Evolutionary conservation across 148 eudicot species (phyloP).

Genomic region (Vaccinium corymbosum): DNA sequence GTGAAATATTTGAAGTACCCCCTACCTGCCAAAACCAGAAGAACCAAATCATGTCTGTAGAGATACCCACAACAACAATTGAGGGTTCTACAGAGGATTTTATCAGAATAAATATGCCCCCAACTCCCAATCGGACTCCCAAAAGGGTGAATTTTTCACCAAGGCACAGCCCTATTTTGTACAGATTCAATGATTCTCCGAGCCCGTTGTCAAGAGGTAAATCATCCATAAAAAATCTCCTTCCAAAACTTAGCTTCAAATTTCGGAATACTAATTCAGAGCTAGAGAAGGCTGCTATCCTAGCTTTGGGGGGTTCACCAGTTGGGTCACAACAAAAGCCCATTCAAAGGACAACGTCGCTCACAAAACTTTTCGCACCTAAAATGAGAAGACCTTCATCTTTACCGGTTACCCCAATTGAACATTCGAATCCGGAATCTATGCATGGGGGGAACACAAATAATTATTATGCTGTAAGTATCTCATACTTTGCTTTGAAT

Average conservation of each 20-base stretch:
- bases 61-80: slow-evolving; percentile 44
- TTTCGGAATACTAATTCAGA: slow-evolving; percentile 55
- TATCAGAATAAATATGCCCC: slow-evolving; percentile 52
- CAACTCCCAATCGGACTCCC: slow-evolving; percentile 57
- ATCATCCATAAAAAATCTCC: slow-evolving; percentile 55
- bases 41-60: slow-evolving; percentile 36
- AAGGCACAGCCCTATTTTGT: slow-evolving; percentile 48
- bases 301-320: slow-evolving; percentile 61
- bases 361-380: slow-evolving; percentile 50
- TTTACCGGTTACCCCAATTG: slow-evolving; percentile 67
- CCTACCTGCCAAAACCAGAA: slow-evolving; percentile 26
- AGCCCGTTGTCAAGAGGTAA: slow-evolving; percentile 50
- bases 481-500: neutral
- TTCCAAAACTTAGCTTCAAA: slow-evolving; percentile 86
- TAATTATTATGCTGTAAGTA: slow-evolving; percentile 35
- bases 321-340: slow-evolving; percentile 37
- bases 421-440: slow-evolving; percentile 88
- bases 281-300: slow-evolving; percentile 62
- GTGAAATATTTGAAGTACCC: slow-evolving; percentile 71
- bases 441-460: slow-evolving; percentile 60
- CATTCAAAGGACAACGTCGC: slow-evolving; percentile 54
- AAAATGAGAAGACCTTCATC: slow-evolving; percentile 62
- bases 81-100: slow-evolving; percentile 46
- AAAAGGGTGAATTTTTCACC: slow-evolving; percentile 75
- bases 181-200: slow-evolving; percentile 37